Conservation (phyloP, 2,329 filamentous ascomycete genomes). For the Stagonosporopsis rhizophila region DNA sequence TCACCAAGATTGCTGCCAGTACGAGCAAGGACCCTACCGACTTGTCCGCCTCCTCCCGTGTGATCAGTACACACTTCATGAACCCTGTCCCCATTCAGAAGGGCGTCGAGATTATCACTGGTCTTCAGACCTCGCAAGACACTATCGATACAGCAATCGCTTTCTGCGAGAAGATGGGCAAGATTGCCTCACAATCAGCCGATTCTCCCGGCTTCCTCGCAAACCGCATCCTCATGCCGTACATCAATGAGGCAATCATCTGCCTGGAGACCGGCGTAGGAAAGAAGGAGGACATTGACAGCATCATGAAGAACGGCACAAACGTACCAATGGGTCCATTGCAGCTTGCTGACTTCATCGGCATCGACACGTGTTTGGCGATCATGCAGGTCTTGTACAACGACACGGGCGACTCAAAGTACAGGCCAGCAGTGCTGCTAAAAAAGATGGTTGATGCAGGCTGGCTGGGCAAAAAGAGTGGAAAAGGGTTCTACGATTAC, state of each 20-base stretch:
- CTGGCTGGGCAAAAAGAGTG: slow-evolving; percentile 96
- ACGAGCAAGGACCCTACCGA: slow-evolving; percentile 81
- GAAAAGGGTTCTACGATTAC: slow-evolving; percentile 95
- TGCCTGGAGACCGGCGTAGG: slow-evolving; percentile 95
- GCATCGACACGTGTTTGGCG: slow-evolving; percentile 90
- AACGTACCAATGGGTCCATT: slow-evolving; percentile 98
- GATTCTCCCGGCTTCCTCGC: slow-evolving; percentile 95
- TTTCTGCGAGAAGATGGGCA: slow-evolving; percentile 92
- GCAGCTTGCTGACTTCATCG: slow-evolving; percentile 94
- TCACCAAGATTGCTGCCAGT: slow-evolving; percentile 92
- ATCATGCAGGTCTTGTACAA: slow-evolving; percentile 96
- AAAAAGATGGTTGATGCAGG: slow-evolving; percentile 97
- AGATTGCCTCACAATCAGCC: slow-evolving; percentile 84
- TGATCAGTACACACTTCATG: slow-evolving; percentile 98
- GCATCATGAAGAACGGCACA: slow-evolving; percentile 99
- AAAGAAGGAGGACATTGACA: slow-evolving; percentile 88
- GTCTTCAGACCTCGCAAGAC: slow-evolving; percentile 83
- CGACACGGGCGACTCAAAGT: slow-evolving; percentile 95
- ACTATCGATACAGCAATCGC: slow-evolving; percentile 83
- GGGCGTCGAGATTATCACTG: slow-evolving; percentile 96
- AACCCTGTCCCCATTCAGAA: slow-evolving; percentile 97
- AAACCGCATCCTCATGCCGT: slow-evolving; percentile 97
- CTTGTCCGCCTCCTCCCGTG: slow-evolving; percentile 80
- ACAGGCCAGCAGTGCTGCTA: slow-evolving; percentile 85
- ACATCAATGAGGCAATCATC: slow-evolving; percentile 97